Evolutionary conservation across 306 rosid genomes (phyloP).

Genomic region (Malus sieversii): DNA sequence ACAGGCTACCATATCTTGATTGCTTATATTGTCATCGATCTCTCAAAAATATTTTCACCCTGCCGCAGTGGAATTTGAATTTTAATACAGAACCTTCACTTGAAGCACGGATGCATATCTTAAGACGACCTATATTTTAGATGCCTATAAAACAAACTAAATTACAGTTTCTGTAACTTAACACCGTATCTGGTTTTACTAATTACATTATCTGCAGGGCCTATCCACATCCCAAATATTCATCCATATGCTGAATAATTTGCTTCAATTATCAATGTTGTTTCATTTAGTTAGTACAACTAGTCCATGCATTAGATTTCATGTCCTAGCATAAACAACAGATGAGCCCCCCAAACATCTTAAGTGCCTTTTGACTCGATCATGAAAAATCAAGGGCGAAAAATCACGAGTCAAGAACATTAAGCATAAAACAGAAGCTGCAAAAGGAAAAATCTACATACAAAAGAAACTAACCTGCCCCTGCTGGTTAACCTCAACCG

Average conservation of each 20-base stretch:
- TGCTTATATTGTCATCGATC: neutral
- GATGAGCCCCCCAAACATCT: neutral
- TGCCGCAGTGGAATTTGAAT: neutral
- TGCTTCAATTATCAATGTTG: neutral
- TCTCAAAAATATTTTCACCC: neutral
- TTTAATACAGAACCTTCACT: neutral
- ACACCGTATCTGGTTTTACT: neutral
- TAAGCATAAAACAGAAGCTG: neutral
- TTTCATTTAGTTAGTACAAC: neutral
- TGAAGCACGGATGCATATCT: neutral
- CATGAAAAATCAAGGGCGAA: neutral
- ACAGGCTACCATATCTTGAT: neutral
- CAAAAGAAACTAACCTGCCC: constrained; percentile 46
- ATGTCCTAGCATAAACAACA: neutral
- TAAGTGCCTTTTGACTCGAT: neutral
- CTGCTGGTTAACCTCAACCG: constrained; percentile 38
- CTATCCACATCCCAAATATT: neutral
- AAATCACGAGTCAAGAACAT: neutral
- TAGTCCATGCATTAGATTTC: neutral
- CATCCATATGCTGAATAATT: neutral
- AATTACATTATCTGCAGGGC: neutral
- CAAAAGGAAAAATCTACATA: constrained; percentile 1
- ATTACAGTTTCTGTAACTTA: neutral
- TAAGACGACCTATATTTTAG: neutral
- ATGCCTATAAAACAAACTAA: neutral